Base-by-base conservation (phyloP, 495 filamentous ascomycete species). In the Aspergillus avenaceus region DNA sequence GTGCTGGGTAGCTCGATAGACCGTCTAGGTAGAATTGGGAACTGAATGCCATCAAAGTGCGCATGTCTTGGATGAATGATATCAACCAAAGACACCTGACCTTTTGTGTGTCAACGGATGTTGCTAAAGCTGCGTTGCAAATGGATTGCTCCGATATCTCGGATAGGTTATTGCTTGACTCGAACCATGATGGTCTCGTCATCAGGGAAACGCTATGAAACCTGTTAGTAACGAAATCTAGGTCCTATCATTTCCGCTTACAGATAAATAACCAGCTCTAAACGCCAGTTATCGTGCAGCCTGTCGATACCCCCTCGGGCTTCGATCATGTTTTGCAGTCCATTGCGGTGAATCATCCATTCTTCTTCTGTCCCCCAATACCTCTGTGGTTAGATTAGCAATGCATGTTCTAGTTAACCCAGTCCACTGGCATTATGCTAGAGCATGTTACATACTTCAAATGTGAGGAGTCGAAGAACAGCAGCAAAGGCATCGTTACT, bases 21-120 rank as follows among this genome's bases (percentile, higher is more conserved):
- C 56, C 60, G 14, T 37, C 41, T 0, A 24, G 36, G 21, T 60
- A 58, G 5, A 65, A 19, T 3, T 37, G 42, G 13, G 41, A 32
- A 3, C 38, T 54, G 22, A 53, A 57, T 23, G 53, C 59, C 62
- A 63, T 62, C 23, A 65, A 55, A 2, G 51, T 63, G 21, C 62
- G 49, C 54, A 65, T 58, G 24, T 65, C 62, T 38, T 65, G 62
- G 5, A 65, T 59, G 28, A 65, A 65, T 27, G 62, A 65, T 50
- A 65, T 62, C 36, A 65, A 36, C 62, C 62, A 65, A 19, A 65
- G 40, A 26, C 56, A 63, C 31, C 62, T 59, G 16, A 65, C 44
- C 38, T 62, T 62, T 24, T 62, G 56, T 12, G 62, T 14, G 23
- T 65, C 62, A 7, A 52, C 34, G 19, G 47, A 58, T 6, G 21